Conservation (phyloP, 2,329 filamentous ascomycete genomes). For the Chrysoporthe cubensis region DNA sequence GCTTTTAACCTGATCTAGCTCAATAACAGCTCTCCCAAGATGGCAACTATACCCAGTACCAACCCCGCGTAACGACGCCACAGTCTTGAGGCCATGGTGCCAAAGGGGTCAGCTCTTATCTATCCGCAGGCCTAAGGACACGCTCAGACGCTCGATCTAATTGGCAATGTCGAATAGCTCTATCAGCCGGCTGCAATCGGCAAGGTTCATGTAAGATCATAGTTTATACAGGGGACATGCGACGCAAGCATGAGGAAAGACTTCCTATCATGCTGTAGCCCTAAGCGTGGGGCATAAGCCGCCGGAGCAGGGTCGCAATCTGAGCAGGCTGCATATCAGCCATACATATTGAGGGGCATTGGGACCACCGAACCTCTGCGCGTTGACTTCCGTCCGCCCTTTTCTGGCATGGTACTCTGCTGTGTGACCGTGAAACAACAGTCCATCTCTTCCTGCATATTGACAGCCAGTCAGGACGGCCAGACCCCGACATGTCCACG, state of each 20-base stretch:
- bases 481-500: conserved; percentile 18
- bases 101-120: neutral
- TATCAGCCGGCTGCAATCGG: neutral
- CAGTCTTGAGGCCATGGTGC: neutral
- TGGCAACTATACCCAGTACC: conserved; percentile 6
- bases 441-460: neutral
- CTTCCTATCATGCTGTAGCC: neutral
- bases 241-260: neutral
- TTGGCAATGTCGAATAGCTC: neutral
- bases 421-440: neutral
- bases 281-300: conserved; percentile 2
- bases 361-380: conserved; percentile 6
- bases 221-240: neutral
- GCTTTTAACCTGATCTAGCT: neutral
- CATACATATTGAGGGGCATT: neutral
- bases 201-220: neutral
- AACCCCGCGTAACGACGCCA: neutral
- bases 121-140: neutral
- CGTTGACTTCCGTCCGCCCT: neutral
- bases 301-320: conserved; percentile 9
- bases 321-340: conserved; percentile 1
- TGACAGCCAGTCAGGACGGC: neutral
- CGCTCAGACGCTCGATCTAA: neutral
- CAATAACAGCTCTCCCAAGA: conserved; percentile 3
- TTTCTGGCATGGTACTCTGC: neutral